Conservation (phyloP, 352 stramenopile genomes). For the Pythium myriotylum region DNA sequence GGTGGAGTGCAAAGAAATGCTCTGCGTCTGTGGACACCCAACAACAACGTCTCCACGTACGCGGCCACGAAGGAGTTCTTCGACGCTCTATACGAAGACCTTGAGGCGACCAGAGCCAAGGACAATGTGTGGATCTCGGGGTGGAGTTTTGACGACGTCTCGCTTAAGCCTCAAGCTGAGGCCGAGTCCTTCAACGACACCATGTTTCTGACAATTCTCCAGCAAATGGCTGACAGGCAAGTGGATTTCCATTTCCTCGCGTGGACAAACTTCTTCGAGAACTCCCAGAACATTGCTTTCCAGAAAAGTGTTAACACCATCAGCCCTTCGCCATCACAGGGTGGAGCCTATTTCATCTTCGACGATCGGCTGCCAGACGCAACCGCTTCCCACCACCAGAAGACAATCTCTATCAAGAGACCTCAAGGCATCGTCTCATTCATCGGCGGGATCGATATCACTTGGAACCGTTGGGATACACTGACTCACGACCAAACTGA, state of each 20-base stretch:
- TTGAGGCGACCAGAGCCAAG: constrained; percentile 33
- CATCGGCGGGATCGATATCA: constrained; percentile 56
- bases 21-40: constrained; percentile 46
- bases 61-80: constrained; percentile 51
- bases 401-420: constrained; percentile 37
- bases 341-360: constrained; percentile 43
- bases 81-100: constrained; percentile 46
- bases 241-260: constrained; percentile 58
- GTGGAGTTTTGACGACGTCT: constrained; percentile 67
- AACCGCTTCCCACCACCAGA: constrained; percentile 52
- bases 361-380: constrained; percentile 43
- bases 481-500: constrained; percentile 45
- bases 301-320: constrained; percentile 57
- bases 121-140: constrained; percentile 54
- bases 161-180: constrained; percentile 43
- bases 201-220: constrained; percentile 32
- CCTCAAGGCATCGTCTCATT: constrained; percentile 40
- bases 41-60: constrained; percentile 55
- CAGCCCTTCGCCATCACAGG: constrained; percentile 18
- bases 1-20: constrained; percentile 43
- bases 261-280: constrained; percentile 67
- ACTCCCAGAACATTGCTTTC: constrained; percentile 53
- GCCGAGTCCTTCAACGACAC: constrained; percentile 23
- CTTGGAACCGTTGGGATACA: constrained; percentile 64
- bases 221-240: constrained; percentile 30